phyloP scores from a whole-genome alignment of 139 green algal genomes.

The Chlorella sp. region DNA sequence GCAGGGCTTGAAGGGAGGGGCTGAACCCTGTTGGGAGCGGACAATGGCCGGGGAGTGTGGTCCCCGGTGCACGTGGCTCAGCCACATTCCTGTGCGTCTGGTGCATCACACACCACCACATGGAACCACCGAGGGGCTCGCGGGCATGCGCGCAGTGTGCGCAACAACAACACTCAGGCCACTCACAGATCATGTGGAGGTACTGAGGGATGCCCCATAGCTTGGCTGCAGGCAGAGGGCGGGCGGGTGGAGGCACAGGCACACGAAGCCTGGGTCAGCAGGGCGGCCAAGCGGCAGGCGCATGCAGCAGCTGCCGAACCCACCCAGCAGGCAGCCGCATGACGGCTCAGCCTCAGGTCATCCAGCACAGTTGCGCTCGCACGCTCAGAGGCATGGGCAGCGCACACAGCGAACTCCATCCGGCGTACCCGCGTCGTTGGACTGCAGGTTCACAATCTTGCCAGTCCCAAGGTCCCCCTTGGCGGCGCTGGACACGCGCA shows the following conservation, averaged over 20 bases:
- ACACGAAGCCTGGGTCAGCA: neutral
- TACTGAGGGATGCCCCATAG: slow-evolving; percentile 85
- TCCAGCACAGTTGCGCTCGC: neutral
- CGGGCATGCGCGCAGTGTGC: no score
- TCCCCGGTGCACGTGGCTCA: no score
- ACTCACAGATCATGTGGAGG: slow-evolving; percentile 82
- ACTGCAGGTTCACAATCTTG: slow-evolving; percentile 81
- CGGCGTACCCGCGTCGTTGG: slow-evolving; percentile 76
- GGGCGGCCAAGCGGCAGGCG: neutral
- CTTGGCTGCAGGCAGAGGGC: slow-evolving; percentile 55
- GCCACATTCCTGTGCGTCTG: no score
- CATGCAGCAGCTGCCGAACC: neutral
- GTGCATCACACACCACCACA: no score
- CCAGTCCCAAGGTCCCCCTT: slow-evolving; percentile 67
- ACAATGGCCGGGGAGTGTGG: no score
- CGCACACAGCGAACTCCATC: neutral
- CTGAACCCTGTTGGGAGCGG: no score
- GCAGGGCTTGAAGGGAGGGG: no score
- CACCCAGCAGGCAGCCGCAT: neutral
- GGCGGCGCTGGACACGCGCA: slow-evolving; percentile 67
- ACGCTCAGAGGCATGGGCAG: no score
- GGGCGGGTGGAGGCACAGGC: neutral
- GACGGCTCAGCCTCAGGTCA: neutral
- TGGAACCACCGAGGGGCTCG: no score
- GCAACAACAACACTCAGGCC: no score